A percentile compares a stretch with the other conserved stretches of the same genome.
These are phyloP conservation scores for Triadica sebifera DNA, from an alignment of 345 rosid species.

Conservation along the genomic window DNA sequence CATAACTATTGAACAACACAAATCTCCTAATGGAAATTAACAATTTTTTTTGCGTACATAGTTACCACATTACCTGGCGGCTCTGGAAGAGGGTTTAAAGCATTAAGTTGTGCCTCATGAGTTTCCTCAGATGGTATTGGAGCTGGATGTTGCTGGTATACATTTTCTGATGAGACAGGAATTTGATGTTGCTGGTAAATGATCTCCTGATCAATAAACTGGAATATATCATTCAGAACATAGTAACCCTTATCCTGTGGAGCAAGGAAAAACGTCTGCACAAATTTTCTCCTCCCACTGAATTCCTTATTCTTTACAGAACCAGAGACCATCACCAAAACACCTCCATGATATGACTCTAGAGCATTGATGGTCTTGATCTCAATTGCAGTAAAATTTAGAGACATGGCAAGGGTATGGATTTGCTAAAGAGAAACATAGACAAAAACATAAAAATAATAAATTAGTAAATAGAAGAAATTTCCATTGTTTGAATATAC, in stretches of 20 bases:
- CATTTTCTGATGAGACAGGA: constrained; percentile 20
- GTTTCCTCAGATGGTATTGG: constrained; percentile 45
- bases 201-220: constrained; percentile 56
- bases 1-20: background rate
- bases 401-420: constrained; percentile 60
- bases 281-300: constrained; percentile 57
- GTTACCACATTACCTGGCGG: constrained; percentile 51
- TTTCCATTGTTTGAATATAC: background rate
- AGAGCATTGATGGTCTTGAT: constrained; percentile 88
- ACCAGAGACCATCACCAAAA: constrained; percentile 81
- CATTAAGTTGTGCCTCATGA: constrained; percentile 45
- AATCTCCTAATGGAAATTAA: background rate
- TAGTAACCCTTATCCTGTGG: constrained; percentile 95
- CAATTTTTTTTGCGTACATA: background rate
- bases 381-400: constrained; percentile 77
- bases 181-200: constrained; percentile 34
- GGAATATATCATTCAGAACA: constrained; percentile 87
- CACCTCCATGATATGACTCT: constrained; percentile 83
- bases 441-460: background rate
- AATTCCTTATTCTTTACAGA: constrained; percentile 72
- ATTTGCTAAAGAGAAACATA: constrained; percentile 55
- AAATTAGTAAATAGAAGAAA: background rate
- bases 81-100: constrained; percentile 51
- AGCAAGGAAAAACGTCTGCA: constrained; percentile 89
- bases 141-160: constrained; percentile 30